Evolutionary conservation across 371 early-diverging fungal genomes (phyloP), one percentile per base, ranked within the genome.

Genomic region (Fennellomyces sp.): DNA sequence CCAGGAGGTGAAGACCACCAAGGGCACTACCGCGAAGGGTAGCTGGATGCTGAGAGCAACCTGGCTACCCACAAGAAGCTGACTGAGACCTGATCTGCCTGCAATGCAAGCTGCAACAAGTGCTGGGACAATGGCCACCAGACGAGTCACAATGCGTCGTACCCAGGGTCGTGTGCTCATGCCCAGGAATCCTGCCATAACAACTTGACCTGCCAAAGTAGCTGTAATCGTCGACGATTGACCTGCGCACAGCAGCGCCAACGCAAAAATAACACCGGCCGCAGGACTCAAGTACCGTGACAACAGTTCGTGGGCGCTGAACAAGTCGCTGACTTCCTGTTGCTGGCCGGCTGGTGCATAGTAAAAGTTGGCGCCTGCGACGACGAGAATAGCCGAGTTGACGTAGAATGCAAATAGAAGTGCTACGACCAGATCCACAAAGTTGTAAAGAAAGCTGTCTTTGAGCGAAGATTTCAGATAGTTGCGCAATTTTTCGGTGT

Each of bases 151-250:
- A 26, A 94, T 64, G 21, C 93, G 77, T 26, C 93, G 84, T 2
- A 88, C 60, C 90, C 90, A 90, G 1, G 92, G 90, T 28, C 78
- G 71, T 6, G 78, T 79, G n/a, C 78, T 82, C 56, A 85, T 77
- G 21, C 91, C 91, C 50, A 92, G 65, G 62, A 94, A 93, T 2
- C 92, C 92, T 28, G 88, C 84, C 90, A 92, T 93, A 49, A 93
- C 85, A 30, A 93, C 88, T 70, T 92, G 92, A 13, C 94, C 94
- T 5, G 94, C 92, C 65, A 94, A 67, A 13, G 94, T 94, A 2
- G 92, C 94, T 1, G 94, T 93, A 39, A 94, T 72, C 11, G 93
- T 91, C 23, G 88, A 86, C 4, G 84, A 84, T 68, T 93, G 93
- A 33, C 94, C 94, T 2, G 91, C 81, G 61, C 86, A 76, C 54